Conservation (phyloP, 805 yeast species). For the Sungouiozyma intestinalis region DNA sequence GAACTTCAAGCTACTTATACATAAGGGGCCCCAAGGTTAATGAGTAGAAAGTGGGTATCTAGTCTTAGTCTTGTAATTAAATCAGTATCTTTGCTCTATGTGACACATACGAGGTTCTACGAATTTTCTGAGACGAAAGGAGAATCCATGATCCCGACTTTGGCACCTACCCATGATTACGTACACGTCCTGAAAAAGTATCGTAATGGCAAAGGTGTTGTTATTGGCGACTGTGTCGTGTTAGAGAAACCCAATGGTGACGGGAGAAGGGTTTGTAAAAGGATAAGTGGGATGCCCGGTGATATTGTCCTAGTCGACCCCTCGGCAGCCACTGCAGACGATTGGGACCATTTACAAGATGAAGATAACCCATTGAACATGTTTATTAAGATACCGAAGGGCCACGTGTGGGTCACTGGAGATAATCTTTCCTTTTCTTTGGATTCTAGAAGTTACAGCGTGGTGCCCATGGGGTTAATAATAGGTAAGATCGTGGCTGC, state of each 20-base stretch:
- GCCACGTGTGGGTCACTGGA: slow-evolving; percentile 97
- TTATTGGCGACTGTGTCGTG: slow-evolving; percentile 80
- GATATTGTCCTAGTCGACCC: slow-evolving; percentile 79
- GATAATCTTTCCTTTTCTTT: slow-evolving; percentile 81
- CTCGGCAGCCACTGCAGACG: slow-evolving; percentile 26
- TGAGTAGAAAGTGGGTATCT: neutral
- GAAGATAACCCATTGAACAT: slow-evolving; percentile 27
- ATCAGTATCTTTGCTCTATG: slow-evolving; percentile 40
- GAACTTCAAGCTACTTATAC: too few relatives aligned
- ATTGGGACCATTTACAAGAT: slow-evolving; percentile 11
- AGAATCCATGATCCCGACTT: slow-evolving; percentile 91
- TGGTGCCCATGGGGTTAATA: slow-evolving; percentile 80
- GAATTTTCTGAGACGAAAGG: slow-evolving; percentile 81
- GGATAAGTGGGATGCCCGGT: slow-evolving; percentile 95
- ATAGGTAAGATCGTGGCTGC: slow-evolving; percentile 81
- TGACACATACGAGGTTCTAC: slow-evolving; percentile 53
- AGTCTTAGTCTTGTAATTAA: neutral
- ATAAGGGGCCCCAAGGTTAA: neutral
- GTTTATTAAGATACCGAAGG: slow-evolving; percentile 74
- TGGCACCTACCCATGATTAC: slow-evolving; percentile 63
- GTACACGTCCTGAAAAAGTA: slow-evolving; percentile 64
- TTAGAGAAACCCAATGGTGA: slow-evolving; percentile 88
- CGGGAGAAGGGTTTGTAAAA: slow-evolving; percentile 73
- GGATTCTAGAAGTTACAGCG: slow-evolving; percentile 83
- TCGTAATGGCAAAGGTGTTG: slow-evolving; percentile 49